Evolutionary conservation across 352 stramenopile species (phyloP), one percentile per base, ranked within the genome.

Genomic region (Phytopythium kandeliae): DNA sequence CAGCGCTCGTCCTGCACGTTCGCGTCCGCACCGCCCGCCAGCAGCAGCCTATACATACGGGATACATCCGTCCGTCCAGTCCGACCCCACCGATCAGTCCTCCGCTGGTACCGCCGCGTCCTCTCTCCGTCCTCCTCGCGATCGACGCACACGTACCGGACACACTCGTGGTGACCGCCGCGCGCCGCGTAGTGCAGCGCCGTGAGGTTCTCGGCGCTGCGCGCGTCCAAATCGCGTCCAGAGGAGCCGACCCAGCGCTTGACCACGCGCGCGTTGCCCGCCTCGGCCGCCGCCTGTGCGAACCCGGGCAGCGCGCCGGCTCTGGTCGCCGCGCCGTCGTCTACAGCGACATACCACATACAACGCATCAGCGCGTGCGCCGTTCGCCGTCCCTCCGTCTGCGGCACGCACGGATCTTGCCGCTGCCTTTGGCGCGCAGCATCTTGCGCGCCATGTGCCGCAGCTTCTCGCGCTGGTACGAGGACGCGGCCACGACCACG

Each of bases 171-270:
- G 62, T 92, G 81, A 36, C 81, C 81, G 45, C 78, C 73, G 12
- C 81, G 76, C 17, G 82, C 67, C 3, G 77, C 68, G 50, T 92
- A 92, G 30, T 92, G 81, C 40, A 92, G 58, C 35, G 78, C 81
- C n/a, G 77, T 87, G 52, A 89, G 65, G 62, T 92, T 92, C 61
- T 92, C 81, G 2, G 43, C 28, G 58, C 81, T 92, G 25, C 77
- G 71, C 16, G 67, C 71, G 54, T 92, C 75, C 15, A 92, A 51
- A 53, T 90, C 77, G 30, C 63, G 55, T 55, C 74, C 67, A 1
- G 78, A 83, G 15, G 81, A 89, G 53, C 85, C 70, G 21, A 89
- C 73, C 81, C 81, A 92, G 51, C 81, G 81, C 71, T 90, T 89
- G 49, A 92, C 46, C 13, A 92, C 78, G 42, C 81, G 81, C 26